phyloP scores from a whole-genome alignment of 331 rosid genomes.

The Erythrophleum ivorense region DNA sequence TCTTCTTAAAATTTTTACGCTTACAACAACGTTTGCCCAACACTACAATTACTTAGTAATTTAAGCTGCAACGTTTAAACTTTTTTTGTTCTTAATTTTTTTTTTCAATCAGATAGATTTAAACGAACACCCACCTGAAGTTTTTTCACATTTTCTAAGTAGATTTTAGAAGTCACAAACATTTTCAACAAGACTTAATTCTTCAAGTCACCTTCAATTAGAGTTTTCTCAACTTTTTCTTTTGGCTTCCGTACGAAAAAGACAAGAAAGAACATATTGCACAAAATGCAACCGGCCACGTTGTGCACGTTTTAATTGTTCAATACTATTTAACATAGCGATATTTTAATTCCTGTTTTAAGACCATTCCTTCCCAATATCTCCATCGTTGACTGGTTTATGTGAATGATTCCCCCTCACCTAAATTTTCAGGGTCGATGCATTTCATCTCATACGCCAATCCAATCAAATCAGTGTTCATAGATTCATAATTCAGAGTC shows the following conservation, averaged over 20 bases:
- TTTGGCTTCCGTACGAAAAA: background rate
- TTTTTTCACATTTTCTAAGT: too few relatives aligned
- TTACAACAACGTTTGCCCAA: background rate
- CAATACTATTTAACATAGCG: too few relatives aligned
- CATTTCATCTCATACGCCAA: background rate
- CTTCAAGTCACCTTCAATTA: background rate
- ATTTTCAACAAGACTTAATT: background rate
- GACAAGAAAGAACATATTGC: background rate
- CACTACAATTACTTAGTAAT: background rate
- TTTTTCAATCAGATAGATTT: background rate
- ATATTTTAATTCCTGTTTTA: background rate
- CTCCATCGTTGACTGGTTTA: background rate
- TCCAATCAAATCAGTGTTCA: background rate
- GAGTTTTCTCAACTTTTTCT: background rate
- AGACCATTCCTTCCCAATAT: background rate
- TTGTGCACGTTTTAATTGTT: conserved; percentile 18
- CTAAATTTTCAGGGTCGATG: too few relatives aligned
- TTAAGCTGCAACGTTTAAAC: background rate
- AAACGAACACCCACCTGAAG: background rate
- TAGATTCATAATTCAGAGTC: too few relatives aligned
- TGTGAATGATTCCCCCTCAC: background rate
- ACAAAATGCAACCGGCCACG: background rate
- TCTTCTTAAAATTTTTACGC: background rate
- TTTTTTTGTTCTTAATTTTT: background rate
- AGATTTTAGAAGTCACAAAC: too few relatives aligned